Conservation (phyloP, 176 grass and related monocot species). For the Zizania latifolia region DNA sequence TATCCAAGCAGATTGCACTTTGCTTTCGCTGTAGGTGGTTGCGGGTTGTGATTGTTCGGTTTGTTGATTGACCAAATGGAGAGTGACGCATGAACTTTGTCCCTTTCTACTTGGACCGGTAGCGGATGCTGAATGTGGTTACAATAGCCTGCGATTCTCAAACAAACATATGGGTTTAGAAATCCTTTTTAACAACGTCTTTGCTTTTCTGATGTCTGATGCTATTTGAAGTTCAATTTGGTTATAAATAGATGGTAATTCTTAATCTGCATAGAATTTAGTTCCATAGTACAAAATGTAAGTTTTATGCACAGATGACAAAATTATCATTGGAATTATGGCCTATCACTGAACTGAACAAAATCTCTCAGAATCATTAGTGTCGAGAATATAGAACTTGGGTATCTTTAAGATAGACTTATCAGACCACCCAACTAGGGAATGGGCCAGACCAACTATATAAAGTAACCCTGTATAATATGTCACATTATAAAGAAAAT, state of each 20-base stretch:
- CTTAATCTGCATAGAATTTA: neutral
- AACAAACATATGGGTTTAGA: neutral
- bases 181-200: neutral
- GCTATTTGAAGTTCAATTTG: neutral
- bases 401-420: too few species aligned
- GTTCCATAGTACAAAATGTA: neutral
- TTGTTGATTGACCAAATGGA: neutral
- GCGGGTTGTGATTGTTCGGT: neutral
- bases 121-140: neutral
- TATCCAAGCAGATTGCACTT: neutral
- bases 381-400: too few species aligned
- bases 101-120: neutral
- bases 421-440: too few species aligned
- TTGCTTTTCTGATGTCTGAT: neutral
- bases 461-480: too few species aligned
- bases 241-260: neutral
- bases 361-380: neutral
- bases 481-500: too few species aligned
- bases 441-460: too few species aligned
- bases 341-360: neutral
- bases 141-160: neutral
- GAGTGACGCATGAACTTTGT: neutral
- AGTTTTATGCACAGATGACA: neutral
- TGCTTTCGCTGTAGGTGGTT: constrained; percentile 5
- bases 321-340: neutral